Evolutionary conservation across 495 filamentous ascomycete species (phyloP), one percentile per base, ranked within the genome.

Genomic region (Apiosordaria backusii): DNA sequence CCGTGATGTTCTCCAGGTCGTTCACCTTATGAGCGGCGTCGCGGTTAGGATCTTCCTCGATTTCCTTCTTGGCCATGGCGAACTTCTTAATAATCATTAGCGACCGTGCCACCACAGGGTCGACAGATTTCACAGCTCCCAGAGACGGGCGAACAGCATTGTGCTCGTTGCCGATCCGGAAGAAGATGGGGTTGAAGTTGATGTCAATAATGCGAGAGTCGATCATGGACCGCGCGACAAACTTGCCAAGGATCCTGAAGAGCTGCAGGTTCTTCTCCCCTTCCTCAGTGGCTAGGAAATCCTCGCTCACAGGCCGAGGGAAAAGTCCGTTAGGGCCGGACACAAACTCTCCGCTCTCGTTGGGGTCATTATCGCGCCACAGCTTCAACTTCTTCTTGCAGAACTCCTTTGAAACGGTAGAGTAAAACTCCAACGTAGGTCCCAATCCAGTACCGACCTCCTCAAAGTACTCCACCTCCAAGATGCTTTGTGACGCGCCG

Each of bases 401-500:
- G 71, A 98, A 98, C 73, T 98, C 95, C 76, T 92, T 97, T 0
- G 96, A 98, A 2, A 97, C 94, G 0, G 92, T 97, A 1, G 96
- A 96, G 78, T 98, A 99, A 77, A 99, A 99, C 75, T 99, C 96
- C 22, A 99, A 84, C 9, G 96, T 99, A 18, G 96, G 96, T 0
- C 96, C 96, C 54, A 99, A 83, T 50, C 96, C 96, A 53, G 96
- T 98, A 59, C 96, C 96, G 53, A 98, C 96, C 79, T 99, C 96
- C 68, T 98, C 95, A 71, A 98, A 99, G 71, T 99, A 99, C 72
- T 99, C 96, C 21, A 99, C 93, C 72, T 99, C 96, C 2, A 99
- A 82, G 57, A 97, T 89, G 75, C 96, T 98, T 45, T 95, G 90
- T 4, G 93, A 97, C 3, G 91, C 90, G 1, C 96, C 96, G 74